Conservation (phyloP, 805 yeast species). For the Debaryomyces tyrocola region DNA sequence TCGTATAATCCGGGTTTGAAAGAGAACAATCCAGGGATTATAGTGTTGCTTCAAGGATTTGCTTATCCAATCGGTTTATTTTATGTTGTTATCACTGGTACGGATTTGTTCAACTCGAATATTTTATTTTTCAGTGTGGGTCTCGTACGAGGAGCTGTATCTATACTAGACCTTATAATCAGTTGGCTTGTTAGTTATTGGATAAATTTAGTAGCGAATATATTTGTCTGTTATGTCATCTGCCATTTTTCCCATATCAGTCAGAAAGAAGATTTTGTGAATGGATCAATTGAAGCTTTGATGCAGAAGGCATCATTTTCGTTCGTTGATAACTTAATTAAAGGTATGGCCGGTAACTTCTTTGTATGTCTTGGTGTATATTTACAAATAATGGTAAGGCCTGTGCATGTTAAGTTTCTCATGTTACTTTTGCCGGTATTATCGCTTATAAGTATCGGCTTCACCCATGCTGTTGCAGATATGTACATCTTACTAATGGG, state of each 20-base stretch:
- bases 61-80: constrained; percentile 72
- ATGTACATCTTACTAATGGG: constrained; percentile 71
- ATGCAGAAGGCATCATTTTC: constrained; percentile 41
- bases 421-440: constrained; percentile 68
- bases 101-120: constrained; percentile 74
- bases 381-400: constrained; percentile 75
- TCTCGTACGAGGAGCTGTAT: constrained; percentile 66
- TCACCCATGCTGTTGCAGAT: constrained; percentile 80
- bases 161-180: constrained; percentile 57
- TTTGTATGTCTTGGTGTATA: constrained; percentile 75
- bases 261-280: constrained; percentile 35
- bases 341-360: constrained; percentile 75
- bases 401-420: constrained; percentile 70
- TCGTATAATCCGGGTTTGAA: constrained; percentile 48
- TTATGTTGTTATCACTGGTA: constrained; percentile 73
- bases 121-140: constrained; percentile 72
- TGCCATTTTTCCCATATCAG: constrained; percentile 58
- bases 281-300: constrained; percentile 51
- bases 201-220: constrained; percentile 61
- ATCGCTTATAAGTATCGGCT: constrained; percentile 77
- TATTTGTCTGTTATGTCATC: constrained; percentile 66
- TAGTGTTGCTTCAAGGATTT: constrained; percentile 57
- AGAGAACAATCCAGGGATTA: constrained; percentile 49
- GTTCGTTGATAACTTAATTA: constrained; percentile 66
- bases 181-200: constrained; percentile 70